Conservation (phyloP, 345 rosid genomes). For the Eucalyptus dawsonii region DNA sequence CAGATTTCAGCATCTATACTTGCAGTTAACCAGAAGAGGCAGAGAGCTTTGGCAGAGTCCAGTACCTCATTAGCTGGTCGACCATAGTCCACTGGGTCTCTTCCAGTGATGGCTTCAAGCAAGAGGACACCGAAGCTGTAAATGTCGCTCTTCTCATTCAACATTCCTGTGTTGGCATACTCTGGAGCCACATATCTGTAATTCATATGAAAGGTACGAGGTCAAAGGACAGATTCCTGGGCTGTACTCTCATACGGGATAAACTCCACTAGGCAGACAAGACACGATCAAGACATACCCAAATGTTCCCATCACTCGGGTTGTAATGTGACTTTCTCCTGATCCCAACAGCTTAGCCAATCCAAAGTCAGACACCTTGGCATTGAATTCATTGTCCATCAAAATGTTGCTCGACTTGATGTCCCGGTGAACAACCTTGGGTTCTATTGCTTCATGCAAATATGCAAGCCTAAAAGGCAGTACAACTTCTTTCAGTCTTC, state of each 20-base stretch:
- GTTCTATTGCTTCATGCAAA: slow-evolving; percentile 97
- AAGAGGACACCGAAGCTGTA: slow-evolving; percentile 94
- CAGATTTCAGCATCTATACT: neutral
- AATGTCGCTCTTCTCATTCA: slow-evolving; percentile 92
- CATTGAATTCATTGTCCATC: slow-evolving; percentile 74
- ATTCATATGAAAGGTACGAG: neutral
- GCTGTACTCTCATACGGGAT: neutral
- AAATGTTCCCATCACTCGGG: slow-evolving; percentile 98
- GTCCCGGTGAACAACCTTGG: slow-evolving; percentile 92
- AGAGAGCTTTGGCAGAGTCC: neutral
- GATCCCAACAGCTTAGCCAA: slow-evolving; percentile 89
- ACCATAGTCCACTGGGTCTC: slow-evolving; percentile 91
- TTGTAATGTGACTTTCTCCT: slow-evolving; percentile 86
- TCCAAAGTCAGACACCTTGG: slow-evolving; percentile 97
- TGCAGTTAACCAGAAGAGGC: neutral
- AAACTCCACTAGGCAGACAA: neutral
- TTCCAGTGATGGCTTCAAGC: slow-evolving; percentile 87
- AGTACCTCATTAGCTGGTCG: slow-evolving; percentile 84
- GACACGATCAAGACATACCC: slow-evolving; percentile 40
- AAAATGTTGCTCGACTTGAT: slow-evolving; percentile 94
- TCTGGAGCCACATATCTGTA: slow-evolving; percentile 96
- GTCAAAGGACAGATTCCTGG: neutral
- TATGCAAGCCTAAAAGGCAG: slow-evolving; percentile 70
- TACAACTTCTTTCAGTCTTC: neutral
- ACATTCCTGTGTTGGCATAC: slow-evolving; percentile 85